Percentiles rank a stretch among this genome's conserved stretches.
phyloP scores from a whole-genome alignment of 2,329 filamentous ascomycete genomes.

The Massarina eburnea region DNA sequence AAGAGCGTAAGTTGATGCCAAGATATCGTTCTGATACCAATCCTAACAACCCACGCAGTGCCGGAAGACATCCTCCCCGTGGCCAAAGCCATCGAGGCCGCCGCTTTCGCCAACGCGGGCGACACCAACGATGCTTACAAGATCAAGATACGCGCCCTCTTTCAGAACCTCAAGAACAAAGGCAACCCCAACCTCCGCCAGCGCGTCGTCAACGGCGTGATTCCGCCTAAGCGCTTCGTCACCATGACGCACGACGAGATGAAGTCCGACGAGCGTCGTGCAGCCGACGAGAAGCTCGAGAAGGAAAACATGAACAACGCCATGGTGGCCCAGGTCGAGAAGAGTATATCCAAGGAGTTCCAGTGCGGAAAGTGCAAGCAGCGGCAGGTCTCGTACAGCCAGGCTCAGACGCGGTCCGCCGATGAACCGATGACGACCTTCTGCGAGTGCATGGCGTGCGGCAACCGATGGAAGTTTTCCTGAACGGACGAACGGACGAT shows the following conservation, averaged over 20 bases:
- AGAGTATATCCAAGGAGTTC: conserved; percentile 83
- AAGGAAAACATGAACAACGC: conserved; percentile 97
- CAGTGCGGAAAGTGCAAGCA: conserved; percentile 90
- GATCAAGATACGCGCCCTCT: conserved; percentile 86
- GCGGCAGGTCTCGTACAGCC: conserved; percentile 92
- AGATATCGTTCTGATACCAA: conserved; percentile 8
- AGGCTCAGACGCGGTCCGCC: conserved; percentile 92
- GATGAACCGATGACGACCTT: conserved; percentile 78
- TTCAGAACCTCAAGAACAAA: conserved; percentile 92
- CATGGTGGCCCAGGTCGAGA: conserved; percentile 89
- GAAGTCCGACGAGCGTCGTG: conserved; percentile 79
- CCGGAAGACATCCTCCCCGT: conserved; percentile 67
- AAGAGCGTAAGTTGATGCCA: conserved; percentile 44
- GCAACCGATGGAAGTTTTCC: conserved; percentile 54
- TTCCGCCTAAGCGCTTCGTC: conserved; percentile 74
- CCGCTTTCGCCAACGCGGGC: conserved; percentile 70
- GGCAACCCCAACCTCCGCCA: conserved; percentile 76
- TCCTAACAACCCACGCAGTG: conserved; percentile 26
- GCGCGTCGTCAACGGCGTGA: conserved; percentile 73
- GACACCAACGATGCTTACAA: conserved; percentile 75
- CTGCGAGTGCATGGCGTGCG: conserved; percentile 57
- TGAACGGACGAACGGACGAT: conserved; percentile 16
- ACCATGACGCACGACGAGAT: conserved; percentile 88
- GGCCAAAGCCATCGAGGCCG: conserved; percentile 72
- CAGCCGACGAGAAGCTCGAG: conserved; percentile 73